These are phyloP conservation scores for Colletotrichum falcatum DNA, from an alignment of 2,329 filamentous ascomycete genomes.

Conservation along the genomic window DNA sequence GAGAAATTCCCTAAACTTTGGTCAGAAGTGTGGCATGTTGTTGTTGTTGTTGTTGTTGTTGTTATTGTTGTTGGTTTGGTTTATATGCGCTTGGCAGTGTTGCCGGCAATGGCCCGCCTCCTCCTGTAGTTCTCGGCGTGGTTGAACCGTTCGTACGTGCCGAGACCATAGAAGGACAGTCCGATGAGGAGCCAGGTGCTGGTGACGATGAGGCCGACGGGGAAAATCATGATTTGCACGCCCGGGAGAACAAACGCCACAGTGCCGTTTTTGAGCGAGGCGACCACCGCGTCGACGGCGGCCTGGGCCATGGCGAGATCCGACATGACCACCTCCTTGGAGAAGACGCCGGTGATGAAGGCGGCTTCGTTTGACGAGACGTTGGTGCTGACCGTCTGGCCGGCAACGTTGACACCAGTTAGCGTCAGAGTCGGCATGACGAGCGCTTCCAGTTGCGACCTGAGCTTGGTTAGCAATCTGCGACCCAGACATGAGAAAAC, in stretches of 20 bases:
- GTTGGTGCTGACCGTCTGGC: slow-evolving; percentile 68
- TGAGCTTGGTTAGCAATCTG: slow-evolving; percentile 47
- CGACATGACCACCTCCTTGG: slow-evolving; percentile 66
- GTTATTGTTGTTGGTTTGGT: too few relatives aligned
- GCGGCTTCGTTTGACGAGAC: slow-evolving; percentile 77
- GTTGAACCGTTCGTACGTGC: slow-evolving; percentile 74
- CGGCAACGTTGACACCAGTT: slow-evolving; percentile 65
- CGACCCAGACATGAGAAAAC: not conserved
- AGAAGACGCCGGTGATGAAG: slow-evolving; percentile 79
- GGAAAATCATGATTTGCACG: slow-evolving; percentile 75
- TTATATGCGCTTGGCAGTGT: slow-evolving; percentile 45
- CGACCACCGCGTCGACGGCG: slow-evolving; percentile 61
- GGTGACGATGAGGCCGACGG: slow-evolving; percentile 76
- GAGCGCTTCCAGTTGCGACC: slow-evolving; percentile 69
- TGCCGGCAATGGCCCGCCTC: slow-evolving; percentile 58
- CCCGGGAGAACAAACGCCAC: slow-evolving; percentile 78
- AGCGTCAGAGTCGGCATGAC: slow-evolving; percentile 78
- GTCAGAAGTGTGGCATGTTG: not conserved
- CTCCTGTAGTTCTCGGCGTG: slow-evolving; percentile 73
- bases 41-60: too few relatives aligned
- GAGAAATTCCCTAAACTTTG: not conserved
- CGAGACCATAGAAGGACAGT: slow-evolving; percentile 68
- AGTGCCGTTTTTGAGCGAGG: slow-evolving; percentile 61
- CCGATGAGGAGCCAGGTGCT: slow-evolving; percentile 71
- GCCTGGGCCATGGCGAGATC: slow-evolving; percentile 60